Conservation (phyloP, 225 moss, liverwort and hornwort species). For the Pseudisothecium myosuroides region DNA sequence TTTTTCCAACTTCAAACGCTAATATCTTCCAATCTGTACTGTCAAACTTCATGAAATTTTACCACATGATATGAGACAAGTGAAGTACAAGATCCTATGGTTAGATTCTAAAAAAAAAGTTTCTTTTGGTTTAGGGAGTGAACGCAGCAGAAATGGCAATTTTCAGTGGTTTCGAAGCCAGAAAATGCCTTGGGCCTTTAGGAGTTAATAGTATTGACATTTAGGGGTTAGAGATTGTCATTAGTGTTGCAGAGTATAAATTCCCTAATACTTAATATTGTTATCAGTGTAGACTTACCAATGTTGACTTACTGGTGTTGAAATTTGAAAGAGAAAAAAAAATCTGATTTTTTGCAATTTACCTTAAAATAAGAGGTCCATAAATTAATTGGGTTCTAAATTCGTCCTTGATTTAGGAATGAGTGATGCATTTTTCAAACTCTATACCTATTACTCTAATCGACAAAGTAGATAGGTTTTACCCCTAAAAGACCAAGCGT, state of each 20-base stretch:
- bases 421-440: neutral
- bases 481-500: too few species aligned
- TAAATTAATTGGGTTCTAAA: neutral
- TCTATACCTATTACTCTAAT: neutral
- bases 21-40: too few species aligned
- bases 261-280: neutral
- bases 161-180: too few species aligned
- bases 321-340: neutral
- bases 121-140: too few species aligned
- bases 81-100: too few species aligned
- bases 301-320: neutral
- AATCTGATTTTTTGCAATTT: too few species aligned
- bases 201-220: neutral
- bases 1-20: too few species aligned
- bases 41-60: too few species aligned
- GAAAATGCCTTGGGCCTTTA: too few species aligned
- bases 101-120: too few species aligned
- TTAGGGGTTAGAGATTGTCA: neutral
- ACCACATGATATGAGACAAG: too few species aligned
- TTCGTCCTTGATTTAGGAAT: rapidly evolving
- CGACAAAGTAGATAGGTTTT: neutral
- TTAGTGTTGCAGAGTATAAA: neutral
- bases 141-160: too few species aligned
- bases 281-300: neutral
- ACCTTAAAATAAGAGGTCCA: rapidly evolving